Base-by-base conservation (phyloP, 192 early-diverging fungal genomes). In the Backusella morwellensis region DNA sequence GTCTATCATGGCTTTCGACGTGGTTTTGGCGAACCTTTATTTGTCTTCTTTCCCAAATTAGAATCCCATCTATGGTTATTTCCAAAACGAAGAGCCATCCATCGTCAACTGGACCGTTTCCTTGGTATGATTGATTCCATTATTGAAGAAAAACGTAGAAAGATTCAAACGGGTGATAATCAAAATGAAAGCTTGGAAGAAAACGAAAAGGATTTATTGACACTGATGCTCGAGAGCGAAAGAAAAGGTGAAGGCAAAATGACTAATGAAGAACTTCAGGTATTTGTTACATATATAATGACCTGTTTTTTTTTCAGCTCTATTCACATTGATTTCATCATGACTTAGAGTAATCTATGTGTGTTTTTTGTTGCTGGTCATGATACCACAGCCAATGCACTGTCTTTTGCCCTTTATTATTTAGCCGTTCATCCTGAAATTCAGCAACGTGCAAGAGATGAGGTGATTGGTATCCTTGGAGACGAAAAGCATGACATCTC, bases 311-410 rank as follows among this genome's bases (percentile, higher is more conserved):
- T 19, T 68, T 19, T 19, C 17, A 50, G 6, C 17, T 29, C 2
- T 40, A 19, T 67, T 14, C 42, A 29, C 32, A 17, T 75, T 23
- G 29, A 32, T 32, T 32, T 32, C 32, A 32, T 3, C 32, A 32
- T 32, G 32, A 15, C 23, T 40, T 44, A 77, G 75, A 68, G 75
- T 35, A 77, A 77, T 21, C 47, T 77, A 0, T 77, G 75, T 54
- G 78, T 87, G 56, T 90, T 91, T 77, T 89, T 88, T 41, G 77
- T 89, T 35, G 90, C 88, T 29, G 90, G 87, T 63, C 84, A 88
- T 44, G 88, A 90, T 66, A 90, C 86, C 40, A 90, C 88, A 3
- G 88, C 89, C 32, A 87, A 86, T 66, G 80, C 88, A 47, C 78
- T 91, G 41, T 78, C 87, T 7, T 81, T 81, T 66, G 42, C 84